Evolutionary conservation across 306 rosid genomes (phyloP).

Genomic region (Elaeagnus macrophylla): DNA sequence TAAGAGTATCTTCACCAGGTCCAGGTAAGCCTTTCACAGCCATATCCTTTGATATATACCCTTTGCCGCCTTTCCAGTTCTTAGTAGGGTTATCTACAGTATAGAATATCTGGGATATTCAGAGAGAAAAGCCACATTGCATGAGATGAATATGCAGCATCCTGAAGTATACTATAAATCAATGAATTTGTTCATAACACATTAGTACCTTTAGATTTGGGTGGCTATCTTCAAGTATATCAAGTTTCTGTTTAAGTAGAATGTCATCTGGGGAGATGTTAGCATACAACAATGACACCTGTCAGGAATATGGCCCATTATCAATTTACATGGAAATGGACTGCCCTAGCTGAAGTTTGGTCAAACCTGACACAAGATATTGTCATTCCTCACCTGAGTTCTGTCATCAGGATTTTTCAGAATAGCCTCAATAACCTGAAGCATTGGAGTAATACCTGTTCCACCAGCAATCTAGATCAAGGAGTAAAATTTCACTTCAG

Average conservation of each 20-base stretch:
- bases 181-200: neutral
- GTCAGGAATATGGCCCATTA: slow-evolving; percentile 24
- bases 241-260: slow-evolving; percentile 88
- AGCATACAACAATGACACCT: slow-evolving; percentile 81
- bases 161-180: slow-evolving; percentile 1
- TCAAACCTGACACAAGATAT: slow-evolving; percentile 9
- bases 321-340: slow-evolving; percentile 1
- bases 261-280: slow-evolving; percentile 93
- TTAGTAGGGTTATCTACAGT: slow-evolving; percentile 75
- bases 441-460: slow-evolving; percentile 95
- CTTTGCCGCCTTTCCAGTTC: slow-evolving; percentile 89
- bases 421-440: slow-evolving; percentile 91
- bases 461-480: slow-evolving; percentile 85
- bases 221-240: slow-evolving; percentile 63
- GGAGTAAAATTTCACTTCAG: slow-evolving; percentile 5
- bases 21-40: slow-evolving; percentile 77
- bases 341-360: slow-evolving; percentile 9
- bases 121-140: slow-evolving; percentile 4
- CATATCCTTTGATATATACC: slow-evolving; percentile 76
- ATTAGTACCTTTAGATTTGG: slow-evolving; percentile 78
- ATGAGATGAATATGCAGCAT: slow-evolving; percentile 7
- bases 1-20: slow-evolving; percentile 63
- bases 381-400: slow-evolving; percentile 58
- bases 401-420: slow-evolving; percentile 85
- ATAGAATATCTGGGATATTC: slow-evolving; percentile 55